Evolutionary conservation across 2,329 filamentous ascomycete genomes (phyloP).

Genomic region (Penicillium janthinellum): DNA sequence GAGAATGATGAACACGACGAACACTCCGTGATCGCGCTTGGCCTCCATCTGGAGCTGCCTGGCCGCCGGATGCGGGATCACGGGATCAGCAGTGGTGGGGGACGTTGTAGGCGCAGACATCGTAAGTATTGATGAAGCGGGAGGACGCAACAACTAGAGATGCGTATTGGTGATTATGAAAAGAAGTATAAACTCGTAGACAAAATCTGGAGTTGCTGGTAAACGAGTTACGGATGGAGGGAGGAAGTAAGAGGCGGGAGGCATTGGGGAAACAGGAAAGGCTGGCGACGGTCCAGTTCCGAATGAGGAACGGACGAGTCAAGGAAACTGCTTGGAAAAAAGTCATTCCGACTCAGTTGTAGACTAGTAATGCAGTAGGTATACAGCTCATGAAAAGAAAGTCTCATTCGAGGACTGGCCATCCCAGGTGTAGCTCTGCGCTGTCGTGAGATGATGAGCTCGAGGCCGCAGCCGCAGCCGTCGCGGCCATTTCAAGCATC

Average conservation of each 20-base stretch:
- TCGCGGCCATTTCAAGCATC: background rate
- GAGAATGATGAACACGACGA: too few relatives aligned
- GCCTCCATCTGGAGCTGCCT: too few relatives aligned
- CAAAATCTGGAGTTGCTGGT: too few relatives aligned
- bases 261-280: background rate
- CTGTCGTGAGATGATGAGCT: background rate
- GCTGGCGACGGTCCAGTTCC: background rate
- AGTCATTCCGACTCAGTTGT: background rate
- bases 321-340: background rate
- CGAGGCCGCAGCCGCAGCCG: background rate
- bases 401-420: background rate
- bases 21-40: too few relatives aligned
- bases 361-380: constrained; percentile 3
- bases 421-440: background rate
- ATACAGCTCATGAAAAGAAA: constrained; percentile 1
- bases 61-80: too few relatives aligned
- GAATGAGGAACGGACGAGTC: background rate
- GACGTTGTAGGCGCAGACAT: too few relatives aligned
- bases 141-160: too few relatives aligned
- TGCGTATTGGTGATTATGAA: too few relatives aligned
- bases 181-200: too few relatives aligned
- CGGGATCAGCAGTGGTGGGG: too few relatives aligned
- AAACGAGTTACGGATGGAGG: background rate
- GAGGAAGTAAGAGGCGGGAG: background rate
- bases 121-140: too few relatives aligned